Conservation (phyloP, 1,139 yeast genomes). For the Eremothecium cymbalariae region DNA sequence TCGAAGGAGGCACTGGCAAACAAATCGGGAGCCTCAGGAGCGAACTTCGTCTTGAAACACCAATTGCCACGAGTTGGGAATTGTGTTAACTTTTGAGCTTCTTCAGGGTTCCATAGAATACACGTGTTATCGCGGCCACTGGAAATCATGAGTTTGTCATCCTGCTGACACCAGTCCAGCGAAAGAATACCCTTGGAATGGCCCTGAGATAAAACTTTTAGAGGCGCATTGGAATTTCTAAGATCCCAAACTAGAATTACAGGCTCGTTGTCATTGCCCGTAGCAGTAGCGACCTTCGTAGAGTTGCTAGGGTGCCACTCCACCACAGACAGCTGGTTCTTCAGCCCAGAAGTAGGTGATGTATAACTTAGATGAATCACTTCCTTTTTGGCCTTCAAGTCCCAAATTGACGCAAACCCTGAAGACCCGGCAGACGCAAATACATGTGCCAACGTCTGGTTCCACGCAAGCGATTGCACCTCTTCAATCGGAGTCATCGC, state of each 20-base stretch:
- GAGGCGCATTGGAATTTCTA: constrained; percentile 87
- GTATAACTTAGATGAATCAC: constrained; percentile 72
- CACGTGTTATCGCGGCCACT: constrained; percentile 90
- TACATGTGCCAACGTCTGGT: constrained; percentile 73
- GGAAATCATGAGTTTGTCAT: constrained; percentile 67
- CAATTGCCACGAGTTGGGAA: constrained; percentile 91
- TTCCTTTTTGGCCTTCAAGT: constrained; percentile 77
- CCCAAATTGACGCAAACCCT: constrained; percentile 91
- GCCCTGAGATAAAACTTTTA: constrained; percentile 52
- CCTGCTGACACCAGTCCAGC: constrained; percentile 88
- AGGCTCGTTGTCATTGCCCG: constrained; percentile 74
- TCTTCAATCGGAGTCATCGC: constrained; percentile 80
- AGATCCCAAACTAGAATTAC: constrained; percentile 87
- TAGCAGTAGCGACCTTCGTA: constrained; percentile 81
- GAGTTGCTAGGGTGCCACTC: constrained; percentile 85
- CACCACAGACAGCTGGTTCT: constrained; percentile 59
- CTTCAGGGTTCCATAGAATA: constrained; percentile 78
- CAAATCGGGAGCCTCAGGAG: constrained; percentile 79
- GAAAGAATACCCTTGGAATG: constrained; percentile 85
- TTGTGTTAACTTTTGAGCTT: constrained; percentile 64
- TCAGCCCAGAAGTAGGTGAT: constrained; percentile 38
- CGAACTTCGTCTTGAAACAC: constrained; percentile 84
- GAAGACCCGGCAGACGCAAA: constrained; percentile 80
- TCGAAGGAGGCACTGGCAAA: constrained; percentile 93
- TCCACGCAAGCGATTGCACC: constrained; percentile 82